Percentiles rank a stretch among this genome's conserved stretches.
These are phyloP conservation scores for Massospora cicadina DNA, from an alignment of 371 early-diverging fungal genomes.

Conservation along the genomic window DNA sequence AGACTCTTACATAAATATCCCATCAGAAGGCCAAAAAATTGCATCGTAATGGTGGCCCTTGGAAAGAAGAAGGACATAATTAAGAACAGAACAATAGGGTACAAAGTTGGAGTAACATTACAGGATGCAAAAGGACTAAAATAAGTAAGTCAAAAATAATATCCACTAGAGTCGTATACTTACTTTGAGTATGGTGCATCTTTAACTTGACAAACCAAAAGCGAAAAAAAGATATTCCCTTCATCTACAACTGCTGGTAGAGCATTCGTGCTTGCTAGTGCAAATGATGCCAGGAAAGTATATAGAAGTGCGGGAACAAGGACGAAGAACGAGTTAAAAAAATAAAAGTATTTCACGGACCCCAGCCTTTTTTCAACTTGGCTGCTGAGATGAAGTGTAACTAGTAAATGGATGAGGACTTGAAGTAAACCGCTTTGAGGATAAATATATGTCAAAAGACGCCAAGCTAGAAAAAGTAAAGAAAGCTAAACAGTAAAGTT, in stretches of 20 bases:
- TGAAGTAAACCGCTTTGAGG: not conserved
- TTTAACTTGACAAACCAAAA: not conserved
- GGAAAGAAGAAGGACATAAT: not conserved
- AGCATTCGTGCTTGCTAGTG: not conserved
- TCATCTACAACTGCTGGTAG: not conserved
- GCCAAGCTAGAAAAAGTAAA: not conserved
- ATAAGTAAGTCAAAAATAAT: not conserved
- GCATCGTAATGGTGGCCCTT: not conserved
- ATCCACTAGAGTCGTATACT: not conserved
- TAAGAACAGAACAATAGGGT: not conserved
- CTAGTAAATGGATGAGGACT: not conserved
- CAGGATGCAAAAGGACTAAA: not conserved
- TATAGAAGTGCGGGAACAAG: not conserved
- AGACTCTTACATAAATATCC: not conserved
- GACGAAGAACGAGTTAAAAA: not conserved
- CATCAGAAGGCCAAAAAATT: not conserved
- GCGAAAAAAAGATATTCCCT: not conserved
- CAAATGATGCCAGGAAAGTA: not conserved
- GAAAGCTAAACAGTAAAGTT: not conserved
- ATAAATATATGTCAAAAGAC: not conserved
- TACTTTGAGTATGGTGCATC: not conserved
- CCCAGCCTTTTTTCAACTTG: not conserved
- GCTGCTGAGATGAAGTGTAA: not conserved
- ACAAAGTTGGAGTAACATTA: not conserved
- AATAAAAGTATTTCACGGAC: not conserved